Evolutionary conservation across 768 basidiomycete genomes (phyloP).

Genomic region (Lactifluus volemus): DNA sequence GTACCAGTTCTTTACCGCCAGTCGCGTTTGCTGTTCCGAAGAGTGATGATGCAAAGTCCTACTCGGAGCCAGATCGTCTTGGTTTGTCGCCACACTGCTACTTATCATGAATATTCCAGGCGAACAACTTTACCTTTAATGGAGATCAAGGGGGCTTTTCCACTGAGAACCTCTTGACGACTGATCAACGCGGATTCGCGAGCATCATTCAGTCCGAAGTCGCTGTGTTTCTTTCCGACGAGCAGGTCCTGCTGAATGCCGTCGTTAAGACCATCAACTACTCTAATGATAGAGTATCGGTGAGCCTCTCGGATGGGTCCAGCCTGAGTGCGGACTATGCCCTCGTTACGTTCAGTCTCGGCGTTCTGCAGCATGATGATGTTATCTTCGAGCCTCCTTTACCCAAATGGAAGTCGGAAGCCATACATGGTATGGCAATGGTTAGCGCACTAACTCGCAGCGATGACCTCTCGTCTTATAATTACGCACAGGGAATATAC

Average conservation of each 20-base stretch:
- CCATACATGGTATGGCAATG: conserved; percentile 55
- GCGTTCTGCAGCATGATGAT: conserved; percentile 58
- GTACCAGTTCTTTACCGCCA: conserved; percentile 18
- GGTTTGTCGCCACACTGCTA: conserved; percentile 32
- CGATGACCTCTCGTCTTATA: neutral
- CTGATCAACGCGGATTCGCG: conserved; percentile 58
- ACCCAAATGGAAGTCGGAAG: conserved; percentile 56
- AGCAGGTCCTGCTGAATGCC: conserved; percentile 42
- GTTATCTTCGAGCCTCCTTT: conserved; percentile 46
- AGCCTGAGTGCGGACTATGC: conserved; percentile 46
- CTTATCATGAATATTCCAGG: conserved; percentile 30
- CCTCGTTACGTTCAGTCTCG: conserved; percentile 60
- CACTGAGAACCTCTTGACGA: conserved; percentile 40
- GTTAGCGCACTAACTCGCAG: conserved; percentile 22
- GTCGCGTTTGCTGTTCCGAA: conserved; percentile 22
- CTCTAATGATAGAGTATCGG: conserved; percentile 35
- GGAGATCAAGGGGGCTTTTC: conserved; percentile 50
- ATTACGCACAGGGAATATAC: conserved; percentile 38
- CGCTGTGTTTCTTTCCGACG: conserved; percentile 38
- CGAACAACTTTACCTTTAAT: conserved; percentile 54
- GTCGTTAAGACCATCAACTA: conserved; percentile 42
- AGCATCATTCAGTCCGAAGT: conserved; percentile 50
- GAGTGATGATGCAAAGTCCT: conserved; percentile 23
- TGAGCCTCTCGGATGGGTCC: conserved; percentile 38
- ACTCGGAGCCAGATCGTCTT: conserved; percentile 30